A percentile compares a stretch with the other conserved stretches of the same genome.
phyloP scores from a whole-genome alignment of 148 eudicot species.

The Nepenthes gracilis region DNA sequence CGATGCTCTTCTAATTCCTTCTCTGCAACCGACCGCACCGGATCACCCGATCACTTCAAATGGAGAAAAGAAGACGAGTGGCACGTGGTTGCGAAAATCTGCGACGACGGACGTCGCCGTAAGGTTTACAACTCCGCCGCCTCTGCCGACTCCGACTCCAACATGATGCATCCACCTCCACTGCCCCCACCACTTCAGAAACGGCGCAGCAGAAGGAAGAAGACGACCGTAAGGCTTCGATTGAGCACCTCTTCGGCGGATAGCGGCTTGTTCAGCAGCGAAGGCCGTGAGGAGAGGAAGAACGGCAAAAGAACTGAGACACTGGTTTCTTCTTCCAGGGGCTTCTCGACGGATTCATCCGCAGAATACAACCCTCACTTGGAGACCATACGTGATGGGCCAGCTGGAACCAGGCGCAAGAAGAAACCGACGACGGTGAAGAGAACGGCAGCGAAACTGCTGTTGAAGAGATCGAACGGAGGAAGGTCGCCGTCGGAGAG shows the following conservation, averaged over 20 bases:
- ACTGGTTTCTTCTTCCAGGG: conserved; percentile 37
- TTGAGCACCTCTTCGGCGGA: not conserved
- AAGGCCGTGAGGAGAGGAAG: conserved; percentile 9
- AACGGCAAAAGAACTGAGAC: conserved; percentile 29
- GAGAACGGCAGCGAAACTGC: not conserved
- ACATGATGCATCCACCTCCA: conserved; percentile 17
- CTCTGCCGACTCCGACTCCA: conserved; percentile 3
- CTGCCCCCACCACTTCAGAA: conserved; percentile 8
- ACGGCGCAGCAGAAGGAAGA: conserved; percentile 16
- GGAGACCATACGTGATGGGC: conserved; percentile 19
- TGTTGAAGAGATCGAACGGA: not conserved
- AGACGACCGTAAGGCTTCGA: not conserved
- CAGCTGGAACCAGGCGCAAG: conserved; percentile 1
- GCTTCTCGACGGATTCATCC: conserved; percentile 28
- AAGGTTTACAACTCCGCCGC: not conserved
- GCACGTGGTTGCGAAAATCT: conserved; percentile 43
- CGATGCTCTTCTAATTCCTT: not conserved
- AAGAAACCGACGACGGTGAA: not conserved
- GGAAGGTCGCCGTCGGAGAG: not conserved
- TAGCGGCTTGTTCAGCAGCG: not conserved
- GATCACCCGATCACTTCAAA: conserved; percentile 4
- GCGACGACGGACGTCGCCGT: conserved; percentile 12
- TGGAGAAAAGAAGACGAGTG: conserved; percentile 45
- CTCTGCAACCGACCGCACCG: not conserved
- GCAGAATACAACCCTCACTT: conserved; percentile 18